Evolutionary conservation across 202 grass and related monocot species (phyloP), one percentile per base, ranked within the genome.

Genomic region (Sporobolus alterniflorus): DNA sequence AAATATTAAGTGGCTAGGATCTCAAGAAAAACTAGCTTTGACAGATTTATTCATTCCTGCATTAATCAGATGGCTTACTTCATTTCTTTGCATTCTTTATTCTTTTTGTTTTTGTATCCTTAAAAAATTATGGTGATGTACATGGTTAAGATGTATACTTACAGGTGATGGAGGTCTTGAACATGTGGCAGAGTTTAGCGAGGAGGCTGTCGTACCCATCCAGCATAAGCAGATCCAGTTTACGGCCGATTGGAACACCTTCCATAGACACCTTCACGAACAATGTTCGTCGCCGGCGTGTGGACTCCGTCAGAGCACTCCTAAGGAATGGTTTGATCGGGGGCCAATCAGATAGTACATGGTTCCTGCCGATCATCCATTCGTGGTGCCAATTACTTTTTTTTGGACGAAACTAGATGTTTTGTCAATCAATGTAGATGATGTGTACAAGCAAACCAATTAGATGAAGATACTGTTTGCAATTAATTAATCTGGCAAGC

Each of bases 261-360:
- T 94, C 92, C 92, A 91, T 94, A 24, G 91, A 94, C 59, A 94
- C 92, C 81, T 94, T 94, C n/a, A 94, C 83, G 5, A 91, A 91
- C 67, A 91, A 63, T 71, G 80, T 85, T 20, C 32, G 64, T 14
- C 42, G 32, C 30, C 28, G 50, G n/a, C 60, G 73, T 50, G 49
- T 62, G 10, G 84, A 82, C 6, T 78, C 62, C 9, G 64, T 60
- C 15, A 91, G 68, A 48, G 92, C 63, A 32, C 83, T 94, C 89
- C 86, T 89, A 32, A 94, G 89, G 82, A 94, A 88, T 0, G 86
- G 80, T 52, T 94, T 94, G 89, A 94, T 91, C 32, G 89, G 92
- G 39, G 89, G 89, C 92, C 89, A 91, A 61, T 87, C 81, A 64
- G 77, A 63, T 29, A 25, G 74, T 70, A 57, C 70, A 12, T 76